A percentile compares a stretch with the other conserved stretches of the same genome.
phyloP scores from a whole-genome alignment of 306 rosid species.

The Cyclanthera cordifolia region DNA sequence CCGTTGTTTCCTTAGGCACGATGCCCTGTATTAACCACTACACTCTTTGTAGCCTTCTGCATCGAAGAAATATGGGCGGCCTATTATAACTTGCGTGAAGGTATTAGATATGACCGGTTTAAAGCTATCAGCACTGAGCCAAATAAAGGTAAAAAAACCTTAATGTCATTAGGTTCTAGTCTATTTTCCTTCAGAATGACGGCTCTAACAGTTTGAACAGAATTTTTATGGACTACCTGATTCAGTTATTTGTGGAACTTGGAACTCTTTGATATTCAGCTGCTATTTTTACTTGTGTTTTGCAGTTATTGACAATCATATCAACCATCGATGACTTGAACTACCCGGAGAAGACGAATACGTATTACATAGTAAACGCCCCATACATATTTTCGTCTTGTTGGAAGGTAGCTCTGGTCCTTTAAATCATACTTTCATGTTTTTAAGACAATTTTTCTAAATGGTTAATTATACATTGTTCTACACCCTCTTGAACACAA shows the following conservation, averaged over 20 bases:
- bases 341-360: slow-evolving; percentile 88
- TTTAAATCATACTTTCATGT: not conserved
- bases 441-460: not conserved
- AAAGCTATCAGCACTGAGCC: slow-evolving; percentile 81
- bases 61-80: slow-evolving; percentile 64
- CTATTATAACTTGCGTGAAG: slow-evolving; percentile 70
- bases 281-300: slow-evolving; percentile 12
- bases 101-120: slow-evolving; percentile 96
- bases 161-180: not conserved
- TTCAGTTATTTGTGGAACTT: not conserved
- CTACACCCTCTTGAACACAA: too few relatives aligned
- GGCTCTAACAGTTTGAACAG: not conserved
- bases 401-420: slow-evolving; percentile 44
- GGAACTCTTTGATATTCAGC: not conserved
- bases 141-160: slow-evolving; percentile 51
- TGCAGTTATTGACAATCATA: slow-evolving; percentile 73
- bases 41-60: slow-evolving; percentile 55
- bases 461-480: not conserved
- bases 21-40: slow-evolving; percentile 14
- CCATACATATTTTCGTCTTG: slow-evolving; percentile 89
- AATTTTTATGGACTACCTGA: not conserved
- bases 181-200: not conserved
- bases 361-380: slow-evolving; percentile 77
- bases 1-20: not conserved
- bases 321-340: slow-evolving; percentile 87